Evolutionary conservation across 176 grass and related monocot genomes (phyloP).

Genomic region (Poa annua): DNA sequence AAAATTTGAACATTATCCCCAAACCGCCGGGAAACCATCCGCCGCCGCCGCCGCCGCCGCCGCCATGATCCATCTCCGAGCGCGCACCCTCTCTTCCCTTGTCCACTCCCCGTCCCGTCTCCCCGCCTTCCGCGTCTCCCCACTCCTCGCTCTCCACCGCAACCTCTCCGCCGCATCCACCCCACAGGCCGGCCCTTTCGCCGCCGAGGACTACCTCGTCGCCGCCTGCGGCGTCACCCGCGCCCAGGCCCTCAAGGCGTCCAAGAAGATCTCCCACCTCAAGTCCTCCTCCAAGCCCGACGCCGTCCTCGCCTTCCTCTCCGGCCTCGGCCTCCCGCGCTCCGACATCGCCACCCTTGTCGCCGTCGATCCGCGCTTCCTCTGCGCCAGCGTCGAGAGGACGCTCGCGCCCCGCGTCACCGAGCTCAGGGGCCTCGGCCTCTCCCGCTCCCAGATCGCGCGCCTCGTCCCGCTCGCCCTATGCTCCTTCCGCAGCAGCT

Average conservation of each 20-base stretch:
- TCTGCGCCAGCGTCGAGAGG: slow-evolving; percentile 30
- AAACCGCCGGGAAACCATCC: background rate
- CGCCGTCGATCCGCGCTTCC: slow-evolving; percentile 27
- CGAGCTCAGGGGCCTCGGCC: slow-evolving; percentile 31
- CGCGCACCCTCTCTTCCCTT: background rate
- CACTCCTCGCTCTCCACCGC: background rate
- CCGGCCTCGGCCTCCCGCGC: slow-evolving; percentile 31
- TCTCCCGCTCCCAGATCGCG: slow-evolving; percentile 36
- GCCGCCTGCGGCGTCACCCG: slow-evolving; percentile 33
- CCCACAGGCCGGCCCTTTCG: background rate
- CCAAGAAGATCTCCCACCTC: slow-evolving; percentile 12
- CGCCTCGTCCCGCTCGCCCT: slow-evolving; percentile 20
- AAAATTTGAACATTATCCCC: background rate
- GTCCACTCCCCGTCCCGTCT: background rate
- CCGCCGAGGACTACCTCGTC: slow-evolving; percentile 47
- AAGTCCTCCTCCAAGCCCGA: slow-evolving; percentile 37
- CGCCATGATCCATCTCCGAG: slow-evolving; percentile 13
- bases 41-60: slow-evolving; percentile 21
- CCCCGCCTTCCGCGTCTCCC: background rate
- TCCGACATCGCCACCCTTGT: slow-evolving; percentile 25
- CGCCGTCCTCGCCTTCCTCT: slow-evolving; percentile 40
- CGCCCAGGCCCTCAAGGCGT: slow-evolving; percentile 1
- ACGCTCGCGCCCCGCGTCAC: slow-evolving; percentile 14
- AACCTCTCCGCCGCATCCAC: background rate
- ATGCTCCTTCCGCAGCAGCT: background rate